Evolutionary conservation across 2,329 filamentous ascomycete genomes (phyloP).

Genomic region (Sphaceloma murrayae): DNA sequence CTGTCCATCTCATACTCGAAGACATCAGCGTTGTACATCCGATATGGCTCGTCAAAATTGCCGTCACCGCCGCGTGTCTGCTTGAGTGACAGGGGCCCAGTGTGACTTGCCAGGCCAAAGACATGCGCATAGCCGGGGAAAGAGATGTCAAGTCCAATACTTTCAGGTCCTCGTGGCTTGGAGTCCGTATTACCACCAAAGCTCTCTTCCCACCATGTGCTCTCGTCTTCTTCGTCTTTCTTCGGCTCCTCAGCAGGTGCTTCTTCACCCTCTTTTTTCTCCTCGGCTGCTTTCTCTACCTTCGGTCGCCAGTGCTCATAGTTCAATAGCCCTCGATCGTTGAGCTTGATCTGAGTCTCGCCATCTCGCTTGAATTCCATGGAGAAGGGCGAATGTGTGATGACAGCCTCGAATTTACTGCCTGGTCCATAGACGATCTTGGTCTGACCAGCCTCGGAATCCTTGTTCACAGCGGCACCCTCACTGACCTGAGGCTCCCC

Average conservation of each 20-base stretch:
- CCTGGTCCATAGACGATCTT: slow-evolving; percentile 68
- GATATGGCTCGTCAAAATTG: slow-evolving; percentile 80
- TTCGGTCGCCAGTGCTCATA: slow-evolving; percentile 93
- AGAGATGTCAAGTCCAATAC: slow-evolving; percentile 78
- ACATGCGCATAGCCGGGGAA: slow-evolving; percentile 90
- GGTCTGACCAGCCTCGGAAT: slow-evolving; percentile 59
- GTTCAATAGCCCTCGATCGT: slow-evolving; percentile 82
- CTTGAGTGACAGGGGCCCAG: slow-evolving; percentile 77
- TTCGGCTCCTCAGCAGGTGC: slow-evolving; percentile 33
- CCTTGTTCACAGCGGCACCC: slow-evolving; percentile 56
- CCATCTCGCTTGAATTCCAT: slow-evolving; percentile 83
- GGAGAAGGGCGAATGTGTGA: slow-evolving; percentile 72
- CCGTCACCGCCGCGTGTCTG: slow-evolving; percentile 82
- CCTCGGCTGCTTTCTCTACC: slow-evolving; percentile 57
- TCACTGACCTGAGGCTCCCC: slow-evolving; percentile 67
- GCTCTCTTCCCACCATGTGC: slow-evolving; percentile 94
- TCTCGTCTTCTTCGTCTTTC: slow-evolving; percentile 57
- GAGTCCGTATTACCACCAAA: slow-evolving; percentile 93
- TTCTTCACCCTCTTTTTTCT: slow-evolving; percentile 42
- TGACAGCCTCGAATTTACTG: slow-evolving; percentile 68
- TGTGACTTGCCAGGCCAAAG: slow-evolving; percentile 88
- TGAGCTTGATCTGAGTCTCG: slow-evolving; percentile 73
- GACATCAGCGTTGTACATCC: slow-evolving; percentile 91
- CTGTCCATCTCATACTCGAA: slow-evolving; percentile 97
- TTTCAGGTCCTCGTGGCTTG: slow-evolving; percentile 92